A percentile compares a stretch with the other conserved stretches of the same genome.
Evolutionary conservation across 2,329 filamentous ascomycete species (phyloP).

Genomic region (Fusarium pilosicola): DNA sequence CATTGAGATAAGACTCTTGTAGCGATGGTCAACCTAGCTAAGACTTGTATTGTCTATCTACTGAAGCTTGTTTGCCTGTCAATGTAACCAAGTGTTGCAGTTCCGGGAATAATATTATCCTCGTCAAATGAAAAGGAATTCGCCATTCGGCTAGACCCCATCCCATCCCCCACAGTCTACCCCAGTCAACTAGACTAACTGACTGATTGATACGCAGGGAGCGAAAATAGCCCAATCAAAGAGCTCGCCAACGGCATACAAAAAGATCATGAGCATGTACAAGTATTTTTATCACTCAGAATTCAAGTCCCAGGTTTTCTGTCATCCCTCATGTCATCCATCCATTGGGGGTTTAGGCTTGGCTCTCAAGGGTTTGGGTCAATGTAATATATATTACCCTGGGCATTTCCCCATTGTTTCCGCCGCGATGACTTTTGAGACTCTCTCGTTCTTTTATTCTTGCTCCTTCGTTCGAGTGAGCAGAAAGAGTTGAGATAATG

Average conservation of each 20-base stretch:
- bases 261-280: not conserved
- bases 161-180: slow-evolving; percentile 35
- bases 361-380: slow-evolving; percentile 4
- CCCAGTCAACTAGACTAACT: slow-evolving; percentile 1
- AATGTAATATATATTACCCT: slow-evolving; percentile 29
- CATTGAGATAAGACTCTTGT: not conserved
- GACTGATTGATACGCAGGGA: slow-evolving; percentile 14
- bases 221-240: not conserved
- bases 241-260: not conserved
- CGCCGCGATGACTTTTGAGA: not conserved
- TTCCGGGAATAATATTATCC: slow-evolving; percentile 4
- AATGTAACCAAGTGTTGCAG: not conserved
- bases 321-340: not conserved
- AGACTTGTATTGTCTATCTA: not conserved
- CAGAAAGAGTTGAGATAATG: slow-evolving; percentile 2
- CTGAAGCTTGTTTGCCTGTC: not conserved
- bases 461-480: not conserved
- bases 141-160: slow-evolving; percentile 20
- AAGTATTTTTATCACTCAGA: not conserved
- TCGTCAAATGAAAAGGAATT: slow-evolving; percentile 3
- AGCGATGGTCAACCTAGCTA: not conserved
- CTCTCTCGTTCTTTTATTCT: not conserved
- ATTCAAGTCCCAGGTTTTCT: not conserved
- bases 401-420: slow-evolving; percentile 14
- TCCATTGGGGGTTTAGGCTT: slow-evolving; percentile 29